These are phyloP conservation scores for Cladosporium sp. DNA, from an alignment of 2,329 filamentous ascomycete species.

Conservation along the genomic window DNA sequence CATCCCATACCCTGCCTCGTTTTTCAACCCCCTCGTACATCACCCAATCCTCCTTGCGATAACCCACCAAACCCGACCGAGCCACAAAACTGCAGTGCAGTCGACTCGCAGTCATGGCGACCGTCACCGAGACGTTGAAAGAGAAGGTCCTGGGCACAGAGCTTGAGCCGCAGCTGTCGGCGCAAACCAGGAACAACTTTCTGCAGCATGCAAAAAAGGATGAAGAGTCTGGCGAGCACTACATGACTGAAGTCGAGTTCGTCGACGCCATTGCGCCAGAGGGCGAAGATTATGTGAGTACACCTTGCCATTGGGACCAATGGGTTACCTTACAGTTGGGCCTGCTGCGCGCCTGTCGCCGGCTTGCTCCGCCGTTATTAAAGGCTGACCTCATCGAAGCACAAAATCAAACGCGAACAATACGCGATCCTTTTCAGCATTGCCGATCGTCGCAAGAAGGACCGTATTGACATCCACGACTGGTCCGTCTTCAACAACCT, in stretches of 20 bases:
- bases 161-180: slow-evolving; percentile 58
- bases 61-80: no score
- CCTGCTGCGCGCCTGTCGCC: not conserved
- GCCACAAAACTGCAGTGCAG: slow-evolving; percentile 24
- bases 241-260: slow-evolving; percentile 80
- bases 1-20: not conserved
- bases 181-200: slow-evolving; percentile 71
- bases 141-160: slow-evolving; percentile 57
- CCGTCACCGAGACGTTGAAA: slow-evolving; percentile 64
- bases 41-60: not conserved
- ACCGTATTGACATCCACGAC: slow-evolving; percentile 72
- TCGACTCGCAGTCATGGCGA: slow-evolving; percentile 27
- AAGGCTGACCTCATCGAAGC: slow-evolving; percentile 48
- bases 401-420: slow-evolving; percentile 95
- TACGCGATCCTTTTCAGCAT: slow-evolving; percentile 90
- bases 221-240: slow-evolving; percentile 66
- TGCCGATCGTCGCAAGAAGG: slow-evolving; percentile 70
- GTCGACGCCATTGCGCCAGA: slow-evolving; percentile 81
- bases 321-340: not conserved
- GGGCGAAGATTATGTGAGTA: slow-evolving; percentile 75
- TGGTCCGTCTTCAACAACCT: slow-evolving; percentile 94
- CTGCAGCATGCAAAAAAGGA: slow-evolving; percentile 69
- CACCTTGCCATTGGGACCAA: not conserved
- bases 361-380: not conserved
- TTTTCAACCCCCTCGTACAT: not conserved